phyloP scores from a whole-genome alignment of 257 asterid species.

The Gentiana dahurica region DNA sequence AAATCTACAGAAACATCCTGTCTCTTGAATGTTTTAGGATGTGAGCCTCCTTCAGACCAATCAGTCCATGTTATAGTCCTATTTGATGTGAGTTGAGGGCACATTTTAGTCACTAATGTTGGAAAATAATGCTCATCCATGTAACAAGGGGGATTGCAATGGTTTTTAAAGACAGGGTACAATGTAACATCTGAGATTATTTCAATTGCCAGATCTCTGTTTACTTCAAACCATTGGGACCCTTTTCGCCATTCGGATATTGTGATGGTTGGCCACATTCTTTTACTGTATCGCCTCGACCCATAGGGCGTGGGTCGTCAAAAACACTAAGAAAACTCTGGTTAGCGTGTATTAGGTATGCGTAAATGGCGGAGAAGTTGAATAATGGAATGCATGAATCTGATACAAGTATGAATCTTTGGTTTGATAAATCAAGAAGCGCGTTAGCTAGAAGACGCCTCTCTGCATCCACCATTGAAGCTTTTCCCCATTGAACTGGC shows the following conservation, averaged over 20 bases:
- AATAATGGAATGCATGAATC: constrained; percentile 76
- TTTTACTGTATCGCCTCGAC: constrained; percentile 56
- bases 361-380: constrained; percentile 54
- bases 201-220: constrained; percentile 36
- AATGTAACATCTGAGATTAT: constrained; percentile 40
- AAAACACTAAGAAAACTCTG: constrained; percentile 47
- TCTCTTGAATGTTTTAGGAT: constrained; percentile 33
- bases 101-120: constrained; percentile 47
- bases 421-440: constrained; percentile 53
- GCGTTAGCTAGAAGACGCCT: constrained; percentile 69
- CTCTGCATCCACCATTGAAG: constrained; percentile 68
- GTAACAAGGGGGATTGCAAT: constrained; percentile 77
- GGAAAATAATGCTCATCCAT: constrained; percentile 87
- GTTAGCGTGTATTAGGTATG: constrained; percentile 39
- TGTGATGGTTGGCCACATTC: constrained; percentile 45
- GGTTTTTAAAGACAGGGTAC: constrained; percentile 42
- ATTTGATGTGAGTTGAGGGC: constrained; percentile 41
- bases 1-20: constrained; percentile 33
- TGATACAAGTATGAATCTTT: constrained; percentile 56
- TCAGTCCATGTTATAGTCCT: constrained; percentile 64
- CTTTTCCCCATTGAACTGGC: constrained; percentile 66
- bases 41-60: constrained; percentile 68
- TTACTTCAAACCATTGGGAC: constrained; percentile 67
- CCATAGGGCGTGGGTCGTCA: constrained; percentile 48
- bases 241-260: constrained; percentile 65